Percentiles rank a stretch among this genome's conserved stretches.
These are phyloP conservation scores for Fistulinella cinereoalba DNA, from an alignment of 1,284 basidiomycete species.

Conservation along the genomic window DNA sequence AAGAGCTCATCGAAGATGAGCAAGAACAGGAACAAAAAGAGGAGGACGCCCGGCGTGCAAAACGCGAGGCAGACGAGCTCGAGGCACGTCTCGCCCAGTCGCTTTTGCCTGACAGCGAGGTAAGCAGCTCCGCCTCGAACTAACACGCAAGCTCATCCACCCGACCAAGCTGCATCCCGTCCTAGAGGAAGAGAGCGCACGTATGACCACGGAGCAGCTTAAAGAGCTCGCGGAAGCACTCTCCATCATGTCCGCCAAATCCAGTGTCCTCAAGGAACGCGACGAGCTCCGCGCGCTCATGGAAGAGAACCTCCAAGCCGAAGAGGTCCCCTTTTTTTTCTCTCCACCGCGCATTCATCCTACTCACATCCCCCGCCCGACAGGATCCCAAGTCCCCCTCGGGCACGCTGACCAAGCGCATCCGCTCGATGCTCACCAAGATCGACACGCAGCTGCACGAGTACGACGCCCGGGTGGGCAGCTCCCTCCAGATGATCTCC, in stretches of 20 bases:
- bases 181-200: slow-evolving; percentile 62
- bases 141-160: neutral
- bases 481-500: slow-evolving; percentile 91
- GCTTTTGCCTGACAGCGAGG: slow-evolving; percentile 79
- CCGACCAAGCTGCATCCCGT: slow-evolving; percentile 46
- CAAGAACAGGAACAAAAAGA: slow-evolving; percentile 97
- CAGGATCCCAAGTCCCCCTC: slow-evolving; percentile 77
- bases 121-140: slow-evolving; percentile 22
- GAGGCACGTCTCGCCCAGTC: slow-evolving; percentile 75
- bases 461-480: slow-evolving; percentile 90
- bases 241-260: slow-evolving; percentile 89
- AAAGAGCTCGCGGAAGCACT: slow-evolving; percentile 93
- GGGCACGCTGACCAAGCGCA: slow-evolving; percentile 87
- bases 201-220: slow-evolving; percentile 97
- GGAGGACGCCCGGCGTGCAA: slow-evolving; percentile 84
- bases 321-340: too few relatives aligned
- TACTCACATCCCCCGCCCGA: too few relatives aligned
- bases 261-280: slow-evolving; percentile 95
- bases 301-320: slow-evolving; percentile 87
- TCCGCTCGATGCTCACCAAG: slow-evolving; percentile 94
- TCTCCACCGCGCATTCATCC: too few relatives aligned
- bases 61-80: slow-evolving; percentile 73
- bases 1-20: slow-evolving; percentile 99
- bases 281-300: slow-evolving; percentile 87
- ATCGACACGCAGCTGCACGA: slow-evolving; percentile 92